A percentile compares a stretch with the other conserved stretches of the same genome.
Evolutionary conservation across 2,329 filamentous ascomycete genomes (phyloP).

Genomic region (Paracamarosporium sp.): DNA sequence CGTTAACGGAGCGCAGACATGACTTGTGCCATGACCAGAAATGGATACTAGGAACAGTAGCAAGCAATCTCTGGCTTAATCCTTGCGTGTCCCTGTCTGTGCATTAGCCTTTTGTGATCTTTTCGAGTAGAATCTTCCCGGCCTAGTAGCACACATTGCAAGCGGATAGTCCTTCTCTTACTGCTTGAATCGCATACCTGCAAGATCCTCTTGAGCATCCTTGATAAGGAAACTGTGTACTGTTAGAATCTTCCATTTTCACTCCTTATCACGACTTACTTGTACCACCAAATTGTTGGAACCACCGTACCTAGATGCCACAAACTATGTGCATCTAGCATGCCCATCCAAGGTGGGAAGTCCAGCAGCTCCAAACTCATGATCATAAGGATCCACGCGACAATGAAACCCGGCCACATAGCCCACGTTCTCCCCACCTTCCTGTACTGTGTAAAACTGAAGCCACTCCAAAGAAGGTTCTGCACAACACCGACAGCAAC

Average conservation of each 20-base stretch:
- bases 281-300: constrained; percentile 91
- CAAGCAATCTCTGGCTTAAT: not conserved
- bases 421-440: constrained; percentile 79
- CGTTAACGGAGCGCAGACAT: not conserved
- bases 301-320: constrained; percentile 95
- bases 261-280: constrained; percentile 67
- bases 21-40: not conserved
- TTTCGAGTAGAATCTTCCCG: not conserved
- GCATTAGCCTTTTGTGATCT: not conserved
- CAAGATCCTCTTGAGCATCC: constrained; percentile 83
- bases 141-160: not conserved
- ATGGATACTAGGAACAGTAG: not conserved
- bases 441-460: constrained; percentile 77
- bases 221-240: constrained; percentile 77
- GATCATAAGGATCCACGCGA: constrained; percentile 87
- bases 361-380: constrained; percentile 97
- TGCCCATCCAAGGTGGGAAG: constrained; percentile 82
- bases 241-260: constrained; percentile 21
- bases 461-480: constrained; percentile 85
- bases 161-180: constrained; percentile 34
- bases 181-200: constrained; percentile 74
- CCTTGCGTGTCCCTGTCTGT: not conserved
- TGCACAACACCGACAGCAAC: constrained; percentile 80
- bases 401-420: constrained; percentile 86
- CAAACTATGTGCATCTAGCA: constrained; percentile 90